Evolutionary conservation across 2,329 filamentous ascomycete species (phyloP), one percentile per base, ranked within the genome.

Genomic region (Corynespora cassiicola): DNA sequence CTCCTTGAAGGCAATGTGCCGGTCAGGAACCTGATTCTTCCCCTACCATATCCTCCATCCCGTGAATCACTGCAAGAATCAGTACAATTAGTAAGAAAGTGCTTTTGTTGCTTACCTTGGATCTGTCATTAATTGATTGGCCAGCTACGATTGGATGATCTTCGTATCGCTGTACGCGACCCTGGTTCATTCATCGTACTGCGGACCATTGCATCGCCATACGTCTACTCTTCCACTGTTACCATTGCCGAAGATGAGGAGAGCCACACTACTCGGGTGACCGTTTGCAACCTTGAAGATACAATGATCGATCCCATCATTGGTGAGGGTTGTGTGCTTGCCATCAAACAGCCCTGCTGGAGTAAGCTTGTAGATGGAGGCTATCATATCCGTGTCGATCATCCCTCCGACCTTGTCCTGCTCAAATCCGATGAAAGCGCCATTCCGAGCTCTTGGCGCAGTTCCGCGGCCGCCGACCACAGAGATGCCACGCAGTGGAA

Each of bases 241-340:
- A 52, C 44, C 15, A 35, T 58, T 7, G 49, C 42, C 3, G 54
- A 60, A 35, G 56, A 56, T 27, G 47, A 52, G 23, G 19, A 19
- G 5, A 54, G 56, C 9, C 36, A 53, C 18, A 37, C 43, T 20
- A 43, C 47, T 7, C 36, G 50, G n/a, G 42, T 60, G 2, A 56
- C 54, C 2, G 36, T 60, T 7, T 49, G 43, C 26, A 58, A 60
- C 29, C 42, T 60, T 5, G 56, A 60, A 38, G 52, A 58, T 25
- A 47, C 44, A n/a, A 23, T 45, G 6, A 24, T 50, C 2, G 56
- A 60, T 27, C 52, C 56, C 2, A 47, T 58, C 9, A 27, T 55
- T 10, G 15, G 40, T 15, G 36, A 49, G 15, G 36, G 29, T 6
- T 41, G 34, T 8, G 37, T 53, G 12, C 5, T 60, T 25, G 50